Conservation (phyloP, 2,329 filamentous ascomycete genomes). For the Massarina eburnea region DNA sequence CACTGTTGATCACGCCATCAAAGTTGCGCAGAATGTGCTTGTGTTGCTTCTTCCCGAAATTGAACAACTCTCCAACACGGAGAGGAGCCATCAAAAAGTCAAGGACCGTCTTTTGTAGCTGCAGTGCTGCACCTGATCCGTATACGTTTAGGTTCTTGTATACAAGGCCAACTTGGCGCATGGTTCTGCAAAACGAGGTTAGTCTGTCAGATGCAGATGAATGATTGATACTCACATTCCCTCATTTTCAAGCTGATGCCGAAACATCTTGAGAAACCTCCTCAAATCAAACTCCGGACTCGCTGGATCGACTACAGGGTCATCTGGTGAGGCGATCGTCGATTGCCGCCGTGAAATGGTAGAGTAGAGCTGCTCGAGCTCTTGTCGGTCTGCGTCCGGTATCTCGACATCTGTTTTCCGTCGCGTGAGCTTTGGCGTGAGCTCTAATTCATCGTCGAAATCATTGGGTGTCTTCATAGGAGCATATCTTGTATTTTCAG, state of each 20-base stretch:
- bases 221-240: conserved; percentile 43
- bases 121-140: conserved; percentile 66
- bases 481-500: conserved; percentile 8
- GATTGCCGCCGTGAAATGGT: conserved; percentile 26
- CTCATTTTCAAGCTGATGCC: conserved; percentile 57
- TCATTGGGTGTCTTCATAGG: conserved; percentile 7
- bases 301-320: conserved; percentile 56
- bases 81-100: conserved; percentile 62
- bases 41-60: conserved; percentile 48
- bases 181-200: conserved; percentile 30
- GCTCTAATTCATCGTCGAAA: conserved; percentile 2
- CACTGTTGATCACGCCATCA: conserved; percentile 54
- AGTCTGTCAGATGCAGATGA: background rate
- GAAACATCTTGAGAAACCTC: conserved; percentile 54
- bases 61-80: conserved; percentile 59
- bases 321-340: conserved; percentile 35
- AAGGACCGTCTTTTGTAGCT: conserved; percentile 68
- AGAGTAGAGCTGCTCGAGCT: conserved; percentile 27
- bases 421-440: conserved; percentile 6
- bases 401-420: conserved; percentile 19
- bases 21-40: conserved; percentile 60
- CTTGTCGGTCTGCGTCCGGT: conserved; percentile 24
- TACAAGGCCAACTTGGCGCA: conserved; percentile 60
- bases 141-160: conserved; percentile 68
- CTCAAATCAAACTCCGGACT: conserved; percentile 56